Percentiles rank a stretch among this genome's conserved stretches.
These are phyloP conservation scores for Drechslerella dactyloides DNA, from an alignment of 2,329 filamentous ascomycete species.

Conservation along the genomic window DNA sequence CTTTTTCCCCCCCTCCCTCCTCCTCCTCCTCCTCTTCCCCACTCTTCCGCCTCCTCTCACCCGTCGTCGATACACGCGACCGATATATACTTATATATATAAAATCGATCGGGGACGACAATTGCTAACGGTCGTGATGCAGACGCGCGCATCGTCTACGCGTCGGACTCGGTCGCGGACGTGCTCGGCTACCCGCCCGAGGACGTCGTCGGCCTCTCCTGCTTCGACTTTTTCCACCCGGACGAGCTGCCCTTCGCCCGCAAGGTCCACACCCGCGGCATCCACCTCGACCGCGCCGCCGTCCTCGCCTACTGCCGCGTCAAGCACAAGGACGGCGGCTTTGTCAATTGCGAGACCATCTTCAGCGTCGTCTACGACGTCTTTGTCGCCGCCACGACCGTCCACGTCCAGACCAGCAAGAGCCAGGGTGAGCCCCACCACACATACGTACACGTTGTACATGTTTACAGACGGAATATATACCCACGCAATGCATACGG, in stretches of 20 bases:
- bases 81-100: too few species aligned
- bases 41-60: too few species aligned
- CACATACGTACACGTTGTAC: neutral
- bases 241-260: constrained; percentile 78
- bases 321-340: constrained; percentile 70
- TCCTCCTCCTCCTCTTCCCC: too few species aligned
- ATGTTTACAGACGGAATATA: constrained; percentile 45
- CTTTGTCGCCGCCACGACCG: constrained; percentile 80
- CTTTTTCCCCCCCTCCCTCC: too few species aligned
- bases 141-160: constrained; percentile 80
- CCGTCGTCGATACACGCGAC: too few species aligned
- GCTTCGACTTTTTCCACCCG: constrained; percentile 85
- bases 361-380: constrained; percentile 90
- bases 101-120: too few species aligned
- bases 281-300: constrained; percentile 81
- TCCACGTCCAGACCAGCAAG: constrained; percentile 72
- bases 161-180: constrained; percentile 80
- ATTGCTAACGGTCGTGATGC: constrained; percentile 70
- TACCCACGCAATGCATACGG: too few species aligned
- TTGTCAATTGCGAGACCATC: constrained; percentile 83
- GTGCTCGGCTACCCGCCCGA: constrained; percentile 80
- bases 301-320: constrained; percentile 81
- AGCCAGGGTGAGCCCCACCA: constrained; percentile 72
- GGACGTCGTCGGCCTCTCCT: constrained; percentile 76
- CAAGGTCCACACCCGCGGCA: constrained; percentile 73